Evolutionary conservation across 2,329 filamentous ascomycete genomes (phyloP), one percentile per base, ranked within the genome.

Genomic region (Penicillium concentricum): DNA sequence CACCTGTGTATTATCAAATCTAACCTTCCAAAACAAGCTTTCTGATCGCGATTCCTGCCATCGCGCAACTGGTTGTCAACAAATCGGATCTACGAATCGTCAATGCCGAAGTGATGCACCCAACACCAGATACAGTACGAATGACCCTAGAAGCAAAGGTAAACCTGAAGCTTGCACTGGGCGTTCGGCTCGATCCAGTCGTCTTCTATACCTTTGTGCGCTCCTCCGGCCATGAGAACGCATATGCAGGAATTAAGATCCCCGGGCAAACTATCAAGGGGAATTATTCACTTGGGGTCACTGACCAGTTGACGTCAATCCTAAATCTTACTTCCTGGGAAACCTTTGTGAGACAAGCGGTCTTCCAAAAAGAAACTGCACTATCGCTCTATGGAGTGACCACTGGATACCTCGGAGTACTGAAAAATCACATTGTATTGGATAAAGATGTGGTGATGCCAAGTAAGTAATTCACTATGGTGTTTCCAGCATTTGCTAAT

Each of bases 21-120:
- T 42, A 28, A 48, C 35, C 24, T 34, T 20, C 2, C 20, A 18
- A 24, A 12, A n/a, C n/a, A 41, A 81, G 80, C 30, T 82, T 82
- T 68, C 67, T 74, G 20, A 72, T 80, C 18, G 76, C 78, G 8
- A 72, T 82, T 28, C 80, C 79, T 1, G 74, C 74, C n/a, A 75
- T 81, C 32, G 74, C 79, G 1, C 78, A 80, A 58, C 63, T 67
- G 28, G 76, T 81, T 20, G 73, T 82, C 54, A 71, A 77, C 28
- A 61, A 72, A 20, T 76, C 79, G 26, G 61, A 69, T 7, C 66
- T 82, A 12, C 73, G 76, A 1, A 65, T 82, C 12, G 53, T 63
- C 38, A 59, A 62, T 16, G 63, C 60, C 10, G 32, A 54, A 10
- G 58, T 67, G 10, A 51, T 61, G 46, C 45, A 61, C 10, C 65